phyloP scores from a whole-genome alignment of 2,329 filamentous ascomycete species.

The Arachnomyces sp. region DNA sequence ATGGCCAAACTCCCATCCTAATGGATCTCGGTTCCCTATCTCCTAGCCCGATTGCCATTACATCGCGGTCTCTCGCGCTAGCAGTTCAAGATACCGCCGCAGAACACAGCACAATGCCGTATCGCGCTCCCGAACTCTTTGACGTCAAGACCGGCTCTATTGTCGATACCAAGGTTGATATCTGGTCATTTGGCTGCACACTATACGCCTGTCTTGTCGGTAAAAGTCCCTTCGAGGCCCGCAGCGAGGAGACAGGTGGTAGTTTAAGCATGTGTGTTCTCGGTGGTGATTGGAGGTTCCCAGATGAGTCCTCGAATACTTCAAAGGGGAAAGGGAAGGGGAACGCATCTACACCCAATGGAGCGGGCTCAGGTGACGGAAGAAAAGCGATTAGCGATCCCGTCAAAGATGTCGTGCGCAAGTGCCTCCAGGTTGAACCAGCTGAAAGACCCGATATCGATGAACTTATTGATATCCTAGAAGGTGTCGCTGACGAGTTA shows the following conservation, averaged over 20 bases:
- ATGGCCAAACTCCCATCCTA: constrained; percentile 78
- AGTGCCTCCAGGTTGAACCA: constrained; percentile 80
- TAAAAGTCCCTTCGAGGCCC: constrained; percentile 93
- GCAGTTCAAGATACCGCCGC: constrained; percentile 90
- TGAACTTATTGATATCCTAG: constrained; percentile 64
- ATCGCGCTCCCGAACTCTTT: constrained; percentile 94
- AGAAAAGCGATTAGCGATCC: constrained; percentile 61
- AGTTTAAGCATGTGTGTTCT: constrained; percentile 87
- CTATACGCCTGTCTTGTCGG: constrained; percentile 93
- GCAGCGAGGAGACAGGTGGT: constrained; percentile 91
- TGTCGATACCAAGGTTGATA: constrained; percentile 94
- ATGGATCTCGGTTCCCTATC: constrained; percentile 96
- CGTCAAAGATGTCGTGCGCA: constrained; percentile 80
- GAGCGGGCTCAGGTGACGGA: constrained; percentile 29
- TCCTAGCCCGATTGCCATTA: constrained; percentile 79
- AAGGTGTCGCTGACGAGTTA: too few relatives aligned
- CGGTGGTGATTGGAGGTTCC: constrained; percentile 93
- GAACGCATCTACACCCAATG: constrained; percentile 17
- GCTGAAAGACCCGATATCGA: constrained; percentile 80
- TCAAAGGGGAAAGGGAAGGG: constrained; percentile 52
- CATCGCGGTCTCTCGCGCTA: constrained; percentile 80
- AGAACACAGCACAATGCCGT: constrained; percentile 97
- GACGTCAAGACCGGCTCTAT: constrained; percentile 90
- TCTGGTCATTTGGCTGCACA: constrained; percentile 97
- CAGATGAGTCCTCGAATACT: constrained; percentile 65